Base-by-base conservation (phyloP, 371 early-diverging fungal genomes). In the Parasitella parasitica region DNA sequence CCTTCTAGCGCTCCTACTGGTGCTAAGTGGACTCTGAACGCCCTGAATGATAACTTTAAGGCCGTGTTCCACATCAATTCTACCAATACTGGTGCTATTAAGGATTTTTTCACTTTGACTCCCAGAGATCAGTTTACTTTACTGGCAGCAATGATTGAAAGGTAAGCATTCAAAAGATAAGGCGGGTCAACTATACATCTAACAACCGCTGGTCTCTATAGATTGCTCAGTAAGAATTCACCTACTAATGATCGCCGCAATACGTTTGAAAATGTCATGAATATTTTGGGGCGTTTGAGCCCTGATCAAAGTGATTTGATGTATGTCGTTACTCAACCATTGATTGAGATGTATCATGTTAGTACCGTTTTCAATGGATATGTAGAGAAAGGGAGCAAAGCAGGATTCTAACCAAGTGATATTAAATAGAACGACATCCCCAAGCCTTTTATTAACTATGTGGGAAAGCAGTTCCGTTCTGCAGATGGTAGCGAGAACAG, bases 401-500 rank as follows among this genome's bases (percentile, higher is more conserved):
- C 50, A 28, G 50, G 46, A 24, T 2, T 46, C 46, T 46, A 8
- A 46, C 2, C 20, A 20, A 22, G 12, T 24, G 22, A 32, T 32
- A 24, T 46, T 9, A 16, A 13, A 39, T 66, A 79, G 79, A 49
- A 68, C 36, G 81, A 81, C 39, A 66, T 78, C 24, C 63, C 54
- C 11, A 81, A 77, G 46, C 81, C 81, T n/a, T 75, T 54, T 28
- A 56, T 63, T 28, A 77, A 76, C 46, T 71, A 67, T 53, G 73
- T 76, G 15, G 80, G 78, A 0, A 24, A 78, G 18, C 53, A 69
- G n/a, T 82, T 68, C 49, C 83, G 80, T 48, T 58, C 66, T 18
- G 80, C 80, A 2, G 85, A 84, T 73, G 85, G 85, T 20, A 75
- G 78, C 57, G 30, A 65, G 9, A 81, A 84, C 69, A 75, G 72